Evolutionary conservation across 176 grass and related monocot species (phyloP).

Genomic region (Hsuehochloa calcarea): DNA sequence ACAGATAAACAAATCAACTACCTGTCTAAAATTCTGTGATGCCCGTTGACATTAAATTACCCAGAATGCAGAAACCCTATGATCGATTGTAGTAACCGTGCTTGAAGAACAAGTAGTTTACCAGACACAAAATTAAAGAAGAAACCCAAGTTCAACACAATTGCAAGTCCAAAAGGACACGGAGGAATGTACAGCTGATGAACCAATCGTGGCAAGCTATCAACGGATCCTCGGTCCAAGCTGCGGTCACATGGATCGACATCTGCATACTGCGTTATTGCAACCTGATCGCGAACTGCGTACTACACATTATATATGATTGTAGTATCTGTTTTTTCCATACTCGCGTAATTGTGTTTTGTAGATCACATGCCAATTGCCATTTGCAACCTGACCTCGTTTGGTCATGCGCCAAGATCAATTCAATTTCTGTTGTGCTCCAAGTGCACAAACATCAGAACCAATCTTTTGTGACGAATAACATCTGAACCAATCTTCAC

Average conservation of each 20-base stretch:
- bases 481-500: background rate
- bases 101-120: no score
- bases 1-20: no score
- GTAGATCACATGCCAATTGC: background rate
- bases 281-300: background rate
- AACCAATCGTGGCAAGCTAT: no score
- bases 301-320: background rate
- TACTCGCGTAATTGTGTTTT: background rate
- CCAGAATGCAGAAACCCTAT: background rate
- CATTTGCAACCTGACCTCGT: background rate
- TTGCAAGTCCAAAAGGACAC: no score
- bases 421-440: background rate
- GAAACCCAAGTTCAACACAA: no score
- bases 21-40: no score
- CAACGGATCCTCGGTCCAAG: background rate
- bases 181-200: no score
- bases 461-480: background rate
- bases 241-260: no score
- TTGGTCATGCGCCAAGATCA: background rate
- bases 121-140: no score
- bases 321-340: background rate
- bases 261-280: background rate
- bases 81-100: background rate
- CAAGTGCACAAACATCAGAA: background rate
- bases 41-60: background rate